These are phyloP conservation scores for Penicillium sp. DNA, from an alignment of 2,329 filamentous ascomycete species.

Conservation along the genomic window DNA sequence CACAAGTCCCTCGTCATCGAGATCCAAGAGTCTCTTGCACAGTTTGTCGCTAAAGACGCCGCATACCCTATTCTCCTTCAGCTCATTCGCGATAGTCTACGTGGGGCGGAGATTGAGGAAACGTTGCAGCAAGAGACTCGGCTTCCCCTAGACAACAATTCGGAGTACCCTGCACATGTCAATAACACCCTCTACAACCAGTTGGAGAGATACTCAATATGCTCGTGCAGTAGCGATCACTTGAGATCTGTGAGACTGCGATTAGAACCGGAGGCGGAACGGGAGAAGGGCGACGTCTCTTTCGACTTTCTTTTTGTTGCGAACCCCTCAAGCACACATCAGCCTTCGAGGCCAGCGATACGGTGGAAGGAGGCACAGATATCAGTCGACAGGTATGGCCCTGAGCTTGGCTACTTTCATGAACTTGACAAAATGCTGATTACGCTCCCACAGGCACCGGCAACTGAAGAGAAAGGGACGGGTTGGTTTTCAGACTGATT, in stretches of 20 bases:
- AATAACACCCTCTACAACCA: conserved; percentile 11
- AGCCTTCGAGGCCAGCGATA: background rate
- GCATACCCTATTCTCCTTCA: background rate
- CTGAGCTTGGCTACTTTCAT: background rate
- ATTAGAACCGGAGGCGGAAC: background rate
- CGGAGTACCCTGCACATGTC: background rate
- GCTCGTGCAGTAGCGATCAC: background rate
- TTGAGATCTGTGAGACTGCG: conserved; percentile 1
- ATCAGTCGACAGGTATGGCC: background rate
- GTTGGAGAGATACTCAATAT: background rate
- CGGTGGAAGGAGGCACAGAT: conserved; percentile 5
- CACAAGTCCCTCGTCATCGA: background rate
- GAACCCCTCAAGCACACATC: background rate
- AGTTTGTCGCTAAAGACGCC: background rate
- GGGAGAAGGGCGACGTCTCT: background rate
- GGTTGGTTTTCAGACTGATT: too few relatives aligned
- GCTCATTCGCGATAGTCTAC: background rate
- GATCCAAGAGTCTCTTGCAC: background rate
- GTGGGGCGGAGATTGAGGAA: background rate
- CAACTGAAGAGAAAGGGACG: too few relatives aligned
- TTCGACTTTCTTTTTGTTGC: conserved; percentile 5
- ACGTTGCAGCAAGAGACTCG: background rate
- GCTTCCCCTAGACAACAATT: background rate
- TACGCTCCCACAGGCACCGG: too few relatives aligned
- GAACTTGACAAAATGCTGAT: too few relatives aligned